Base-by-base conservation (phyloP, 2,329 filamentous ascomycete genomes). In the Curvularia spicifera region DNA sequence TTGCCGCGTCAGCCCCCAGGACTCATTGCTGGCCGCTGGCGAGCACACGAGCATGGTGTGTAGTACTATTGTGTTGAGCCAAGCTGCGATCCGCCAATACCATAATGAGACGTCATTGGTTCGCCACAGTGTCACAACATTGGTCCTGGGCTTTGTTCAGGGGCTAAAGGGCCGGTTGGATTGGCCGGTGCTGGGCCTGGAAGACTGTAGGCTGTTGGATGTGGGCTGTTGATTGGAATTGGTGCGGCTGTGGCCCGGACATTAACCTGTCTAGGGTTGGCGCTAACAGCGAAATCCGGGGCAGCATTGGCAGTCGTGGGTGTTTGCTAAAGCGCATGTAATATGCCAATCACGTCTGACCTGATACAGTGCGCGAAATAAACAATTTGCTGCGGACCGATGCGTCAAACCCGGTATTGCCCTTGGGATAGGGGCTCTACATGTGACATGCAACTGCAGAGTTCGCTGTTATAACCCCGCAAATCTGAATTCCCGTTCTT, bases 211-310 rank as follows among this genome's bases (percentile, higher is more conserved):
- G 42, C 65, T 60, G 57, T 60, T 28, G 42, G 42, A 22, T 58
- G 60, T 60, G 15, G 24, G 42, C 22, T 56, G 60, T 37, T 59
- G 65, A 55, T 48, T 68, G 64, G 66, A 55, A 43, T 40, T 56
- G 29, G n/a, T 54, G 26, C 59, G 33, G 44, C 49, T 53, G 59
- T 64, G 61, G 64, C 59, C 44, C 68, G 62, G 58, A 64, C 54
- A 59, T 61, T 56, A 67, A 59, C 67, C 57, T 50, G 44, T 62
- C 66, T 49, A 22, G 63, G 59, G 18, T 61, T 65, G 60, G 66
- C 43, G 53, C 46, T 49, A 37, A 37, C 48, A 37, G 15, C 13
- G 54, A 61, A 68, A 69, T 67, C 72, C 63, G 69, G 70, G 69
- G 70, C 48, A 55, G 46, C 2, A 40, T 37, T 58, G 44, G 54